phyloP scores from a whole-genome alignment of 164 flowering plant species.

The Chimonanthus salicifolius region DNA sequence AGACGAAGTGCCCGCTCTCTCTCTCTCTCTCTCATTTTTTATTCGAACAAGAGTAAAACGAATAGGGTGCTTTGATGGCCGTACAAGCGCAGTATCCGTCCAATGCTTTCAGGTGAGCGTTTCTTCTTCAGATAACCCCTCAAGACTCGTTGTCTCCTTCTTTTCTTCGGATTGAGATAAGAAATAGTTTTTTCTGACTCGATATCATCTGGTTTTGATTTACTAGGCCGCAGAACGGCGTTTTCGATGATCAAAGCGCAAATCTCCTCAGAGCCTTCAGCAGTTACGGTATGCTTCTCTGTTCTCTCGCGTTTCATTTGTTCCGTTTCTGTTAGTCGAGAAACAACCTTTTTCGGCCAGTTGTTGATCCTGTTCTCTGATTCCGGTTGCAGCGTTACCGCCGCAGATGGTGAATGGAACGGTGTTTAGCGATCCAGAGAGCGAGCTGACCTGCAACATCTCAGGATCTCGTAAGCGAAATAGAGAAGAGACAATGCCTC shows the following conservation, averaged over 20 bases:
- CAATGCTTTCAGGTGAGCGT: conserved; percentile 12
- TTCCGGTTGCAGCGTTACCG: conserved; percentile 6
- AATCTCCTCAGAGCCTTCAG: conserved; percentile 3
- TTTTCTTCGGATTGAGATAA: neutral
- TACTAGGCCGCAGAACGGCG: conserved; percentile 5
- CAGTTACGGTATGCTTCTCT: conserved; percentile 5
- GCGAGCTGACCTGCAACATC: conserved; percentile 30
- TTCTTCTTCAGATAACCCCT: neutral
- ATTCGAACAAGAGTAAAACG: neutral
- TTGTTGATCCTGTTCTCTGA: neutral
- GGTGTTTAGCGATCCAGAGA: conserved; percentile 24
- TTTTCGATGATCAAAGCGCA: conserved; percentile 6
- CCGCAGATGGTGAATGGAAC: conserved; percentile 19
- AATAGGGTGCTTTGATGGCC: conserved; percentile 8
- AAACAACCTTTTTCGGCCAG: neutral
- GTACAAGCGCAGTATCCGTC: conserved; percentile 22
- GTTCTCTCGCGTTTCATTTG: neutral
- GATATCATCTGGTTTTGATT: neutral
- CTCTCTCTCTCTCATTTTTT: neutral
- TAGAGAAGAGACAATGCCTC: conserved; percentile 9
- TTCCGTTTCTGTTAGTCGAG: neutral
- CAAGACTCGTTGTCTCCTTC: neutral
- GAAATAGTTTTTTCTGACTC: neutral
- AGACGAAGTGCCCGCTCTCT: neutral
- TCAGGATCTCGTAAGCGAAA: conserved; percentile 23